A percentile compares a stretch with the other conserved stretches of the same genome.
phyloP scores from a whole-genome alignment of 257 asterid species.

The Salvia hispanica region DNA sequence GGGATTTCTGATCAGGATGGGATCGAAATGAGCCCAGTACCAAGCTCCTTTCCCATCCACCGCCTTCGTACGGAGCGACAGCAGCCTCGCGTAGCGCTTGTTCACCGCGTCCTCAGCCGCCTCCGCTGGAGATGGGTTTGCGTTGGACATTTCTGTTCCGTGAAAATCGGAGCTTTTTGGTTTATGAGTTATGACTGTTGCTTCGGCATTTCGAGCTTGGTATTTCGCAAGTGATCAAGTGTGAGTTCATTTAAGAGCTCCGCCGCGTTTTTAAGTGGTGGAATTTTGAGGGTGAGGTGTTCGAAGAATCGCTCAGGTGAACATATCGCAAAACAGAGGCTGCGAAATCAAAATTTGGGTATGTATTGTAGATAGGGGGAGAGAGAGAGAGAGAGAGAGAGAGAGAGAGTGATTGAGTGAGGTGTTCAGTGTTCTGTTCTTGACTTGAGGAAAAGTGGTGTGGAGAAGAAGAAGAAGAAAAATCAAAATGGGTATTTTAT shows the following conservation, averaged over 20 bases:
- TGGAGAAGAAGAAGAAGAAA: conserved; percentile 9
- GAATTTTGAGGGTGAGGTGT: neutral
- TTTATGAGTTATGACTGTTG: conserved; percentile 23
- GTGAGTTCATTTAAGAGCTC: conserved; percentile 24
- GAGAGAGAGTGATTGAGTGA: conserved; percentile 22
- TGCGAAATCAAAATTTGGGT: conserved; percentile 12
- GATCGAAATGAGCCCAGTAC: conserved; percentile 97
- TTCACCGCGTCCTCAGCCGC: conserved; percentile 55
- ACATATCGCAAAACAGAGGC: no score
- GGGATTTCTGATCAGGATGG: conserved; percentile 59
- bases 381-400: no score
- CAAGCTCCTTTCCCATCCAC: conserved; percentile 95
- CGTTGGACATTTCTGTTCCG: conserved; percentile 44
- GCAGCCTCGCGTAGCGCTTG: conserved; percentile 72
- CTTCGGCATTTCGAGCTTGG: conserved; percentile 30
- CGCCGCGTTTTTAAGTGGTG: conserved; percentile 25
- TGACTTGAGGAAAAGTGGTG: conserved; percentile 2
- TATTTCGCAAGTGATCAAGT: neutral
- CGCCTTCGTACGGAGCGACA: conserved; percentile 77
- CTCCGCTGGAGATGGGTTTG: conserved; percentile 42
- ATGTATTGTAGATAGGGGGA: no score
- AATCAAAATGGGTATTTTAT: conserved; percentile 14
- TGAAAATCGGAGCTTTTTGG: conserved; percentile 6
- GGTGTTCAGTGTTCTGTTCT: neutral
- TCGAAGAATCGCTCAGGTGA: no score